Evolutionary conservation across 441 rosid genomes (phyloP).

Genomic region (Oxalis stricta): DNA sequence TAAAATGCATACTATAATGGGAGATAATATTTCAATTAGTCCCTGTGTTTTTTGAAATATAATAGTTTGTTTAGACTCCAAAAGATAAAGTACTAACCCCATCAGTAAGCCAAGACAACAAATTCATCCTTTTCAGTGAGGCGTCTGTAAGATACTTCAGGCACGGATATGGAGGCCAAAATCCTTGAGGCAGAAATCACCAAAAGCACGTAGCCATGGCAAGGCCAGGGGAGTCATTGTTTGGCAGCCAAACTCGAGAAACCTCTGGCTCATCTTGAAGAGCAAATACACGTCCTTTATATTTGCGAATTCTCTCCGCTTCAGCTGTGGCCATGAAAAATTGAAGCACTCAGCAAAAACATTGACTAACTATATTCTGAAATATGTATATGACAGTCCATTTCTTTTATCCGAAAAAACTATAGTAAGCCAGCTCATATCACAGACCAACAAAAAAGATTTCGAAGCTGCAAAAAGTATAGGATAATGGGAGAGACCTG

Average conservation of each 20-base stretch:
- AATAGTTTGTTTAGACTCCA: too few species aligned
- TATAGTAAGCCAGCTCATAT: too few species aligned
- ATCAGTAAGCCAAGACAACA: constrained; percentile 81
- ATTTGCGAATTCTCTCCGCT: constrained; percentile 78
- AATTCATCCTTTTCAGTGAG: constrained; percentile 69
- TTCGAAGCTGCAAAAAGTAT: background rate
- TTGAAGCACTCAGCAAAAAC: background rate
- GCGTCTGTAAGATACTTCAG: constrained; percentile 49
- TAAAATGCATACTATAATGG: background rate
- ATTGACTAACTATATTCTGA: too few species aligned
- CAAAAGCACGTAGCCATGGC: constrained; percentile 99
- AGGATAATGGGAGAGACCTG: constrained; percentile 38
- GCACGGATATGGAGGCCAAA: constrained; percentile 87
- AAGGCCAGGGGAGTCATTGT: constrained; percentile 87
- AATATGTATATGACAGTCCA: too few species aligned
- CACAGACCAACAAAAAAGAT: background rate
- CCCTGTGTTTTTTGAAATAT: too few species aligned
- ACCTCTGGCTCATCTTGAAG: constrained; percentile 90
- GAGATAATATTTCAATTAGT: background rate
- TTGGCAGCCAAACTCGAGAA: constrained; percentile 84
- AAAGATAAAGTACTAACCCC: constrained; percentile 39
- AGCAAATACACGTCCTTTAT: constrained; percentile 88
- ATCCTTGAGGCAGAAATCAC: constrained; percentile 93
- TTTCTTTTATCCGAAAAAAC: too few species aligned
- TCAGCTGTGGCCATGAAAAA: constrained; percentile 38